These are phyloP conservation scores for Clavaria fumosa DNA, from an alignment of 768 basidiomycete species.

Conservation along the genomic window DNA sequence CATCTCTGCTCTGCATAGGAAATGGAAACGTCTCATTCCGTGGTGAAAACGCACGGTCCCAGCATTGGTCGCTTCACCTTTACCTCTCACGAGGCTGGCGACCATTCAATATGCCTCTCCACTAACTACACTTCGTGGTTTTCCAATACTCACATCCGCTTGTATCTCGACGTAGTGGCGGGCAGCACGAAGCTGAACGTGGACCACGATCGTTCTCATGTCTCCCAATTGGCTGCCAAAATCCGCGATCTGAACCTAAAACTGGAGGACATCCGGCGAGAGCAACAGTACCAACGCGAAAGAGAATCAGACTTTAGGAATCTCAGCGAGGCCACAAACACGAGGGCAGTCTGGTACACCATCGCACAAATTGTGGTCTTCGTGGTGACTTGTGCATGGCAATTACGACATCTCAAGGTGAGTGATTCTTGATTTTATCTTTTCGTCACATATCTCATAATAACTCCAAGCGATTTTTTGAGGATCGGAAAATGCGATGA, in stretches of 20 bases:
- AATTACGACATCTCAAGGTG: slow-evolving; percentile 82
- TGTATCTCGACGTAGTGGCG: slow-evolving; percentile 89
- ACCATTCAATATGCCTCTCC: slow-evolving; percentile 93
- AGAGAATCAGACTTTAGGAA: slow-evolving; percentile 82
- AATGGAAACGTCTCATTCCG: slow-evolving; percentile 60
- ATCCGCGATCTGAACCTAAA: slow-evolving; percentile 89
- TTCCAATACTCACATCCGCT: slow-evolving; percentile 72
- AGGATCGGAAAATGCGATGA: slow-evolving; percentile 68
- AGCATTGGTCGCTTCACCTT: slow-evolving; percentile 90
- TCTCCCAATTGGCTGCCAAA: slow-evolving; percentile 66
- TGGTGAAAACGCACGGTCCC: slow-evolving; percentile 85
- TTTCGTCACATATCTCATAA: background rate
- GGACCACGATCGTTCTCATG: slow-evolving; percentile 78
- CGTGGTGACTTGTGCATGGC: slow-evolving; percentile 81
- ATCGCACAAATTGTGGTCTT: slow-evolving; percentile 75
- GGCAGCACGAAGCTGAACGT: slow-evolving; percentile 74
- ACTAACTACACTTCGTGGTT: slow-evolving; percentile 90
- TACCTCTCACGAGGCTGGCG: slow-evolving; percentile 91
- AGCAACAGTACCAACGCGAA: slow-evolving; percentile 97
- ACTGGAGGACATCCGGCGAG: slow-evolving; percentile 81
- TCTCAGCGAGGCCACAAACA: slow-evolving; percentile 80
- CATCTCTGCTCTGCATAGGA: slow-evolving; percentile 38
- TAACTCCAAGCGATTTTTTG: slow-evolving; percentile 56
- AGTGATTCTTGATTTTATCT: slow-evolving; percentile 14
- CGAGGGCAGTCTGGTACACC: slow-evolving; percentile 92